Base-by-base conservation (phyloP, 2,329 filamentous ascomycete species). In the Ceratocystis diversiconidia region DNA sequence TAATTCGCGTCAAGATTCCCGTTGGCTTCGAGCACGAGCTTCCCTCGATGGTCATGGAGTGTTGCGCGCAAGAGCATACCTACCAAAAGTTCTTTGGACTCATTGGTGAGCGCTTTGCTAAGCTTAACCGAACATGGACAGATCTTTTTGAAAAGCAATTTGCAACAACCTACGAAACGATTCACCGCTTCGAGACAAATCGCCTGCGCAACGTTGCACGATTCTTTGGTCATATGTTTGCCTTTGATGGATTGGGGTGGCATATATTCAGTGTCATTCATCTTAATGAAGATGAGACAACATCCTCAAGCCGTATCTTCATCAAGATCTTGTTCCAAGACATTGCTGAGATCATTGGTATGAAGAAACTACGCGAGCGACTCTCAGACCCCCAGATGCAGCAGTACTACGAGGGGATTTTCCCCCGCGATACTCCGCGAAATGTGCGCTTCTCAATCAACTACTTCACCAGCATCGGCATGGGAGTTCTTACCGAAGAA, bases 391-490 rank as follows among this genome's bases (percentile, higher is more conserved):
- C 94, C 55, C 82, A 85, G 62, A 79, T 97, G 48, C 85, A 87
- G 68, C 85, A 90, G 62, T 88, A 84, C 73, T 84, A 96, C 67
- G 84, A 87, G 48, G 92, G 92, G 36, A 78, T 99, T 55, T 97
- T 99, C 80, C 94, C 94, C 0, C 87, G 80, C 68, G 92, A 97
- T 74, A 90, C 91, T 72, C 85, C 91, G 28, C 86, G 89, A 73
- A 94, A 96, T 75, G 91, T 92, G 48, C 86, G 92, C 64, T 99
- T 99, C 79, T 90, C 92, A 62, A 96, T 99, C 85, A 99, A 99
- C 77, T 99, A 96, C 80, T 97, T 99, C 75, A 99, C 94, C 8
- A 94, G 91, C 72, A 95, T 99, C 71, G 91, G 92, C 67, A 95
- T 99, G 89, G 94, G 94, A 73, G 85, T 84, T 28, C 81, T 99